Evolutionary conservation across 805 yeast species (phyloP).

Genomic region (Hanseniaspora mollemarum): DNA sequence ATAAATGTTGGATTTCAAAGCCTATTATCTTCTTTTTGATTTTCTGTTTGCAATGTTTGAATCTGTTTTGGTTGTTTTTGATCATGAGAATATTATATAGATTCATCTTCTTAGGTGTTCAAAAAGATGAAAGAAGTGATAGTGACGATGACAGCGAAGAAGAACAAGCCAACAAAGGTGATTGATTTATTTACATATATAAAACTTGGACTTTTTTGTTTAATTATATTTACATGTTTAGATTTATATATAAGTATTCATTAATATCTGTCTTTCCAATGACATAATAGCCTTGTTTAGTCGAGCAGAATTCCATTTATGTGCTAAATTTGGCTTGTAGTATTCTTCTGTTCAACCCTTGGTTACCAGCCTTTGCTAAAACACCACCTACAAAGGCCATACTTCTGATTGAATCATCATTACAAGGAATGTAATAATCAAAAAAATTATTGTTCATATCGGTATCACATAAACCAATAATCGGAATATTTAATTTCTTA

Average conservation of each 20-base stretch:
- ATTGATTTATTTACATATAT: background rate
- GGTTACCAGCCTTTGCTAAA: slow-evolving; percentile 72
- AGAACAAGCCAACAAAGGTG: slow-evolving; percentile 22
- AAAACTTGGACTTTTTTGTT: background rate
- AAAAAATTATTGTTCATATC: slow-evolving; percentile 82
- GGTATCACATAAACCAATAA: slow-evolving; percentile 88
- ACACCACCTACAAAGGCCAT: slow-evolving; percentile 72
- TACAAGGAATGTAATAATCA: slow-evolving; percentile 92
- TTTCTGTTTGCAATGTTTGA: slow-evolving; percentile 71
- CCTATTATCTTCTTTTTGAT: slow-evolving; percentile 74
- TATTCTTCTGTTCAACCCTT: slow-evolving; percentile 54
- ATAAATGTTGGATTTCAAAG: slow-evolving; percentile 92
- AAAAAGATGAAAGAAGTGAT: slow-evolving; percentile 78
- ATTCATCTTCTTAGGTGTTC: slow-evolving; percentile 45
- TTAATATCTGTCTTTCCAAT: too few species aligned
- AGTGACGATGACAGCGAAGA: slow-evolving; percentile 51
- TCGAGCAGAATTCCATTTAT: too few species aligned
- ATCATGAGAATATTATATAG: slow-evolving; percentile 70
- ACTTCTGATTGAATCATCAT: slow-evolving; percentile 81
- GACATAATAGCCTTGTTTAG: too few species aligned
- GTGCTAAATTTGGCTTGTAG: slow-evolving; percentile 21
- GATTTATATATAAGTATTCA: background rate
- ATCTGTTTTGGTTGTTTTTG: slow-evolving; percentile 76
- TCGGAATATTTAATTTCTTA: slow-evolving; percentile 69
- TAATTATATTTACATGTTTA: background rate